Conservation (phyloP, 2,329 filamentous ascomycete genomes). For the Claviceps sp. region DNA sequence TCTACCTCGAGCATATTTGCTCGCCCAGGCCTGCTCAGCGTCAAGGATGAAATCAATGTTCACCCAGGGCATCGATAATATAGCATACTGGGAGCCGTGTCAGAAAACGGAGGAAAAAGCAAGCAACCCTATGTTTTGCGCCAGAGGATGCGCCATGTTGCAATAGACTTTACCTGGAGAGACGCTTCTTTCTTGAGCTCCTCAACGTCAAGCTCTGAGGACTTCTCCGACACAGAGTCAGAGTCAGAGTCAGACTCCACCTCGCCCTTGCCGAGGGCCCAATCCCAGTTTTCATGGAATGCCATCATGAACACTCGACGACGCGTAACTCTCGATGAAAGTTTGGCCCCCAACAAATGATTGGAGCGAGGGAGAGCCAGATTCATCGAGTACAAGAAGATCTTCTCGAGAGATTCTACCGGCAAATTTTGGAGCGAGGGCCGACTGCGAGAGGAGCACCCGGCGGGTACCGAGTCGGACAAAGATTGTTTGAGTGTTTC, state of each 20-base stretch:
- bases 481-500: slow-evolving; percentile 27
- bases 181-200: slow-evolving; percentile 21
- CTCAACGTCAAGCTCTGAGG: too few relatives aligned
- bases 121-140: background rate
- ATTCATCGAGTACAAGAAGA: slow-evolving; percentile 37
- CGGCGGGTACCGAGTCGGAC: slow-evolving; percentile 14
- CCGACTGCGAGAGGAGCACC: slow-evolving; percentile 13
- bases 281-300: slow-evolving; percentile 26
- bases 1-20: slow-evolving; percentile 21
- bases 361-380: slow-evolving; percentile 32
- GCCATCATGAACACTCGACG: slow-evolving; percentile 23
- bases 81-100: slow-evolving; percentile 20
- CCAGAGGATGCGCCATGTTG: background rate
- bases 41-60: slow-evolving; percentile 31
- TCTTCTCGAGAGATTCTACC: slow-evolving; percentile 38
- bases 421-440: slow-evolving; percentile 27
- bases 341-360: slow-evolving; percentile 29
- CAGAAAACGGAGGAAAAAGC: background rate
- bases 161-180: slow-evolving; percentile 27
- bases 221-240: too few relatives aligned
- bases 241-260: too few relatives aligned
- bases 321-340: slow-evolving; percentile 28
- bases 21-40: slow-evolving; percentile 34
- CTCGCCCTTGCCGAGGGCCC: slow-evolving; percentile 17
- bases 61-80: slow-evolving; percentile 33